Percentiles rank a stretch among this genome's conserved stretches.
Conservation (phyloP, 768 basidiomycete species). For the Rickenella mellea region DNA sequence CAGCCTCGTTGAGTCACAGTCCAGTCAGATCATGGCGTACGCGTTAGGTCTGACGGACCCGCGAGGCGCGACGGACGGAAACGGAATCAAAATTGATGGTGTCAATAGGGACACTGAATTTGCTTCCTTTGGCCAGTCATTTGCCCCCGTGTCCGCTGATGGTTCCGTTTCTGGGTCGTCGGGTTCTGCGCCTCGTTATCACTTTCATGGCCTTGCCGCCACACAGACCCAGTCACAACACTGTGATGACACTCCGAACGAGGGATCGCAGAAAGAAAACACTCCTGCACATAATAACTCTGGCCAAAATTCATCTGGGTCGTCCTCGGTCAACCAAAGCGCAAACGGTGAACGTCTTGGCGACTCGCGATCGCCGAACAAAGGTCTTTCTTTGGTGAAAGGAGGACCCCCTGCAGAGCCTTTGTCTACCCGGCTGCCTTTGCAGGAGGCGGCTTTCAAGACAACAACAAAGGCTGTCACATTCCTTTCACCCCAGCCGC, state of each 20-base stretch:
- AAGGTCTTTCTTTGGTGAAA: background rate
- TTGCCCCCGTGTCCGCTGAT: background rate
- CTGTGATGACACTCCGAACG: slow-evolving; percentile 20
- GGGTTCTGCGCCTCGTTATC: slow-evolving; percentile 33
- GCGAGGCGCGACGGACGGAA: too few species aligned
- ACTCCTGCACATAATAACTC: slow-evolving; percentile 10
- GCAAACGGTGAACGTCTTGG: background rate
- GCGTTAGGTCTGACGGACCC: too few species aligned
- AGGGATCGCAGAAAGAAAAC: slow-evolving; percentile 49
- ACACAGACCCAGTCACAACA: slow-evolving; percentile 46
- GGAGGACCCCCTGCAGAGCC: background rate
- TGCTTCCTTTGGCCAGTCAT: too few species aligned
- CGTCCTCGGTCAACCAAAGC: background rate
- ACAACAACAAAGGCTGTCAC: background rate
- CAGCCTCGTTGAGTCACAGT: too few species aligned
- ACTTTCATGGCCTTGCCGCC: slow-evolving; percentile 45
- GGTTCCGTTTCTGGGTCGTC: background rate
- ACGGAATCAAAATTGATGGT: too few species aligned
- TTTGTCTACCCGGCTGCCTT: background rate
- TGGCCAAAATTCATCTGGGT: background rate
- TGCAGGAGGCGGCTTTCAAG: background rate
- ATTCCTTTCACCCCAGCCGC: background rate
- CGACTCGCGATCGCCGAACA: too few species aligned
- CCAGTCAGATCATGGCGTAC: too few species aligned
- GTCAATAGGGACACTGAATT: too few species aligned